Conservation (phyloP, 1,139 yeast species). For the Debaryomyces sp. region DNA sequence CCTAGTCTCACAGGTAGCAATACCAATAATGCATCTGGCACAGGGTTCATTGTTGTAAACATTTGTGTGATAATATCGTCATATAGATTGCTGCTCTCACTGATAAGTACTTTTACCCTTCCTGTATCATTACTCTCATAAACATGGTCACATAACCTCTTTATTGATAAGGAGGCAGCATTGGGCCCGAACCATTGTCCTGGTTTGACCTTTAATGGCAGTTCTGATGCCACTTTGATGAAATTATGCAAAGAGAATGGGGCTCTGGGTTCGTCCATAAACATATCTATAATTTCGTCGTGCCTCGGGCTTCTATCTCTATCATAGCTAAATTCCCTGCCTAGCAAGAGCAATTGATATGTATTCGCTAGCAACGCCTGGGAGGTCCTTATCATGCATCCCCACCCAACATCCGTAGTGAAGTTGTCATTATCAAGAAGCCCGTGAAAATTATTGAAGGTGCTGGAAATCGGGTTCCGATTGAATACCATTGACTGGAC, state of each 20-base stretch:
- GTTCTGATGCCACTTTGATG: constrained; percentile 69
- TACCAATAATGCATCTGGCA: constrained; percentile 45
- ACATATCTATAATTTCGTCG: constrained; percentile 53
- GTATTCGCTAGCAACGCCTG: constrained; percentile 90
- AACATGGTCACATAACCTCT: constrained; percentile 43
- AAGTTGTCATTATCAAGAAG: constrained; percentile 56
- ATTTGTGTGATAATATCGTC: constrained; percentile 50
- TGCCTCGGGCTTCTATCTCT: constrained; percentile 23
- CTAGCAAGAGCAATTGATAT: constrained; percentile 46
- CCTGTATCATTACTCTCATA: constrained; percentile 16
- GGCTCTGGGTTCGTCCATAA: constrained; percentile 63
- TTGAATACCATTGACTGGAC: constrained; percentile 52
- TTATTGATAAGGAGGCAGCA: constrained; percentile 65
- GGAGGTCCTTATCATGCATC: constrained; percentile 96
- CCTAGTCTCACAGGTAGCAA: constrained; percentile 85
- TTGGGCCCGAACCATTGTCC: constrained; percentile 99
- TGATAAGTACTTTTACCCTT: constrained; percentile 54
- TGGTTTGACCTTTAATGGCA: constrained; percentile 69
- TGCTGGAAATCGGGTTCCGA: constrained; percentile 28
- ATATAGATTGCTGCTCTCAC: constrained; percentile 77
- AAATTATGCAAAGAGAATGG: constrained; percentile 86
- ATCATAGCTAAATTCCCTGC: constrained; percentile 44
- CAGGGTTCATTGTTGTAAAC: constrained; percentile 13
- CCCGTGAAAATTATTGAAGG: constrained; percentile 31
- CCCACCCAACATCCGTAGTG: constrained; percentile 97